phyloP scores from a whole-genome alignment of 202 grass and related monocot species.

The Panicum hallii region DNA sequence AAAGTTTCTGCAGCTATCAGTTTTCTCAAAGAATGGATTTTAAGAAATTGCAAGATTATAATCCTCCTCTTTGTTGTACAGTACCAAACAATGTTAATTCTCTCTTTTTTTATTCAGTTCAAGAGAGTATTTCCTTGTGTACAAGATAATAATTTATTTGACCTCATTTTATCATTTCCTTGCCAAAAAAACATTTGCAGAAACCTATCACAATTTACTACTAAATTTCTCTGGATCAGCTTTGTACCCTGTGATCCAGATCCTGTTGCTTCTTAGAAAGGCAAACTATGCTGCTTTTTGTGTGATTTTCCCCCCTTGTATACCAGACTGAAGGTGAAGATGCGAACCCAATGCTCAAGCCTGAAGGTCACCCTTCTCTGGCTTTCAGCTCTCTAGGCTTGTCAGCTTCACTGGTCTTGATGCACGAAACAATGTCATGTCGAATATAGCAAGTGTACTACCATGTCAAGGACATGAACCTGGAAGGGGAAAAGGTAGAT shows the following conservation, averaged over 20 bases:
- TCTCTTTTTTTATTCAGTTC: slow-evolving; percentile 21
- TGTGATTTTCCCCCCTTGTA: background rate
- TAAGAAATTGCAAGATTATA: too few relatives aligned
- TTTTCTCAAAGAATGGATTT: too few relatives aligned
- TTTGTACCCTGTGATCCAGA: slow-evolving; percentile 27
- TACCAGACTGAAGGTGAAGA: background rate
- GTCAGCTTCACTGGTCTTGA: too few relatives aligned
- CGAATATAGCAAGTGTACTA: too few relatives aligned
- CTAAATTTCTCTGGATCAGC: slow-evolving; percentile 20
- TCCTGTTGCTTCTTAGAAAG: background rate
- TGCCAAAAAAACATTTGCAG: slow-evolving; percentile 6
- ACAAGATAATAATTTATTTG: slow-evolving; percentile 22
- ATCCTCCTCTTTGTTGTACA: too few relatives aligned
- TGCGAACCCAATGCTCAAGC: background rate
- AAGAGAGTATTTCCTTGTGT: slow-evolving; percentile 23
- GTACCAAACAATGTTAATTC: too few relatives aligned
- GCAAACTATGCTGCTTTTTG: background rate
- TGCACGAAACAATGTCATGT: too few relatives aligned
- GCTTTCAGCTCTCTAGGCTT: too few relatives aligned
- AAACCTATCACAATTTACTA: background rate
- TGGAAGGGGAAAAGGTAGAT: too few relatives aligned
- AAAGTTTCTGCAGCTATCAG: too few relatives aligned
- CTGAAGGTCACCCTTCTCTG: too few relatives aligned
- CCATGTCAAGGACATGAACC: too few relatives aligned
- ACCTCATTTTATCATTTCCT: background rate